phyloP scores from a whole-genome alignment of 1,284 basidiomycete genomes.

The Veloporphyrellus conicus region DNA sequence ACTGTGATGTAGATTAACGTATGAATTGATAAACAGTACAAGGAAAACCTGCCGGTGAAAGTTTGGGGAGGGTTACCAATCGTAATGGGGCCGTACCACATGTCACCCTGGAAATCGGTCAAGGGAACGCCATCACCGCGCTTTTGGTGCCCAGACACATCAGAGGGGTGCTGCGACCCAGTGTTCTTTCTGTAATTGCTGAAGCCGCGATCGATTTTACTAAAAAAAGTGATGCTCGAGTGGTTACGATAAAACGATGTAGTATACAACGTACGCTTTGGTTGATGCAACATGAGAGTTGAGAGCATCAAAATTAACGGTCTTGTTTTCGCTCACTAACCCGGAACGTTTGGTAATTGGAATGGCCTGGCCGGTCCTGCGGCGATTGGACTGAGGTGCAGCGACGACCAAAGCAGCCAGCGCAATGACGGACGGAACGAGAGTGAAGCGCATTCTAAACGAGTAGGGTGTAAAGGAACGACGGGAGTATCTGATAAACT shows the following conservation, averaged over 20 bases:
- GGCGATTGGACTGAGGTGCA: slow-evolving; percentile 2
- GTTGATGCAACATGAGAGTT: slow-evolving; percentile 6
- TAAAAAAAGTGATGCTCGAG: background rate
- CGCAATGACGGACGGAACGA: slow-evolving; percentile 9
- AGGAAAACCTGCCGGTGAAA: slow-evolving; percentile 11
- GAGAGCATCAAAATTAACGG: slow-evolving; percentile 12
- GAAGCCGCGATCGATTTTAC: slow-evolving; percentile 13
- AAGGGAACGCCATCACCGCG: slow-evolving; percentile 14
- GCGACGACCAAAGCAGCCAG: slow-evolving; percentile 15
- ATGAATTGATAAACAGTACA: background rate
- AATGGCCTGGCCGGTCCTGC: slow-evolving; percentile 2
- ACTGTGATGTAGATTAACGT: slow-evolving; percentile 16
- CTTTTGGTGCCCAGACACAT: background rate
- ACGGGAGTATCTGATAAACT: too few relatives aligned
- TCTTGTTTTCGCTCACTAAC: slow-evolving; percentile 8
- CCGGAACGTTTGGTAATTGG: slow-evolving; percentile 15
- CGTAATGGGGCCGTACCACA: slow-evolving; percentile 32
- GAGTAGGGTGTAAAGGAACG: background rate
- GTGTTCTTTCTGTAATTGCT: slow-evolving; percentile 14
- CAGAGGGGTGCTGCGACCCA: slow-evolving; percentile 11
- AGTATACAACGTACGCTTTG: slow-evolving; percentile 16
- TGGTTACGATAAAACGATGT: background rate
- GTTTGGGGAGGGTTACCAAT: slow-evolving; percentile 32
- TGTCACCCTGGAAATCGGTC: slow-evolving; percentile 17
- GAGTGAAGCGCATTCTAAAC: slow-evolving; percentile 15